Conservation (phyloP, 345 rosid species). For the Tarenaya hassleriana region DNA sequence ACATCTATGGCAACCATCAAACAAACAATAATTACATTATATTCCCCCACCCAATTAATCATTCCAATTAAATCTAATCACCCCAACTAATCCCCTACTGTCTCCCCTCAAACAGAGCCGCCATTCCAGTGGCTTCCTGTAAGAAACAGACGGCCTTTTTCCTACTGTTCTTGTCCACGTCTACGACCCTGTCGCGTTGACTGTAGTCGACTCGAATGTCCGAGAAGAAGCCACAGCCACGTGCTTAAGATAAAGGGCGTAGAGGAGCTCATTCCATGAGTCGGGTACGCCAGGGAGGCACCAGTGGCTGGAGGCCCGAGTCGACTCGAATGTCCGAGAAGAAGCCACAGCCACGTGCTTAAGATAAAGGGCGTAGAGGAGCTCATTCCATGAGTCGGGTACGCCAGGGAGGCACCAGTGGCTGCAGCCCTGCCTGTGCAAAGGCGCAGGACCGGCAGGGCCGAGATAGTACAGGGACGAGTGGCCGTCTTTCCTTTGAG, state of each 20-base stretch:
- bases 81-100: slow-evolving; percentile 17
- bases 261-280: slow-evolving; percentile 82
- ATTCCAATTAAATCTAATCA: slow-evolving; percentile 14
- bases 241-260: slow-evolving; percentile 48
- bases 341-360: slow-evolving; percentile 36
- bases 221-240: slow-evolving; percentile 14
- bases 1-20: not conserved
- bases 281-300: slow-evolving; percentile 97
- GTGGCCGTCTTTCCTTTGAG: slow-evolving; percentile 79
- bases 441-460: slow-evolving; percentile 48
- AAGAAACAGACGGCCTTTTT: too few species aligned
- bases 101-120: not conserved
- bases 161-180: too few species aligned
- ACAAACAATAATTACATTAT: slow-evolving; percentile 24
- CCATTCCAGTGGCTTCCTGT: too few species aligned
- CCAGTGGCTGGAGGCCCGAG: slow-evolving; percentile 98
- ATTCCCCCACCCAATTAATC: slow-evolving; percentile 13
- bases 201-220: too few species aligned
- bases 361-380: slow-evolving; percentile 55
- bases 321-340: slow-evolving; percentile 4
- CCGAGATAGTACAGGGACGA: slow-evolving; percentile 66
- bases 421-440: slow-evolving; percentile 81
- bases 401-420: slow-evolving; percentile 98
- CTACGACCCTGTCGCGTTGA: too few species aligned
- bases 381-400: slow-evolving; percentile 90